Evolutionary conservation across 2,329 filamentous ascomycete species (phyloP), one percentile per base, ranked within the genome.

Genomic region (Colletotrichum simmondsii): DNA sequence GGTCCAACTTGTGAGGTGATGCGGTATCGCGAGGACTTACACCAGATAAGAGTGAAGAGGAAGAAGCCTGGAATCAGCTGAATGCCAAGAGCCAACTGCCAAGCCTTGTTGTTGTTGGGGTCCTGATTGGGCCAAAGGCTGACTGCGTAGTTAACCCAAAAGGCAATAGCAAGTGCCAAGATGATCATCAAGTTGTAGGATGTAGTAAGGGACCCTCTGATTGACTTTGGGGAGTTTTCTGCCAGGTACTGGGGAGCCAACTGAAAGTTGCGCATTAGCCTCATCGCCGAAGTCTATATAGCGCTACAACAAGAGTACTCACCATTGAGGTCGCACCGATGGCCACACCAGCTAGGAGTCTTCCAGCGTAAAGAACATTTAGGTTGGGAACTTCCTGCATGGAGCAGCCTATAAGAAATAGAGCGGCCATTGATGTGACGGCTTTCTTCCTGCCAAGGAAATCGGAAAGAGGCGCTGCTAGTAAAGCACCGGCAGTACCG

Each of bases 111-210:
- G 64, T 82, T 75, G 61, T 81, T 78, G 68, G 80, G 67, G 37
- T 78, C 77, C 57, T 77, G 77, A 12, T 78, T 77, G 0, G 76
- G 75, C 77, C 78, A 80, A 16, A 69, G 60, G 8, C 60, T 74
- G 2, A 75, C 76, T 63, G 76, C 80, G 71, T 80, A 81, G 70
- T 79, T 81, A 30, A 76, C 76, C 79, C 81, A 81, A 62, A 81
- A 81, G 3, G 80, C 81, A 8, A 83, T 75, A 11, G 79, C 78
- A 0, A 83, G 75, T 0, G 81, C 80, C 3, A 80, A 61, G 26
- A 83, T 78, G 60, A 84, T 83, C 76, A 83, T 82, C 12, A 84
- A 73, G 65, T 84, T 83, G 70, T 84, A 85, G 0, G 81, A 78
- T 5, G 83, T 82, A 2, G 83, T 84, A 49, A 85, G 78, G 2